phyloP scores from a whole-genome alignment of 2,329 filamentous ascomycete species.

The Colletotrichum sp. region DNA sequence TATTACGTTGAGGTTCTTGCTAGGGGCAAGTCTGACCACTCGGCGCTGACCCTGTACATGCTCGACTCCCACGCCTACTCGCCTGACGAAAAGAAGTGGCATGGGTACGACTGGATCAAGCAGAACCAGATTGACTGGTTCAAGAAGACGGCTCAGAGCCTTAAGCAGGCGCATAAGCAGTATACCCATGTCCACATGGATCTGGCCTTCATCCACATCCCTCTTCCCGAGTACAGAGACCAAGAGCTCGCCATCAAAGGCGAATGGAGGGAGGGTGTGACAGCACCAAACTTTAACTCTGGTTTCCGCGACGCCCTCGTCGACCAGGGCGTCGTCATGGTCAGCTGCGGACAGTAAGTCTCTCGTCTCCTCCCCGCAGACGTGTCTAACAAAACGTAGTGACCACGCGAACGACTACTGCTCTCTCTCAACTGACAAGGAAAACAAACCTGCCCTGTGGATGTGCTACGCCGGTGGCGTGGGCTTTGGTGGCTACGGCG shows the following conservation, averaged over 20 bases:
- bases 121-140: constrained; percentile 96
- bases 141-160: constrained; percentile 72
- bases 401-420: constrained; percentile 99
- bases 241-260: constrained; percentile 67
- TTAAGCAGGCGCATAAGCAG: constrained; percentile 80
- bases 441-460: constrained; percentile 77
- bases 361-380: not conserved
- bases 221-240: constrained; percentile 84
- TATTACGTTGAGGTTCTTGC: constrained; percentile 92
- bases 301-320: constrained; percentile 92
- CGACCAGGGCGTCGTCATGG: constrained; percentile 83
- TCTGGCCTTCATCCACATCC: constrained; percentile 97
- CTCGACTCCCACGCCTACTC: constrained; percentile 93
- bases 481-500: constrained; percentile 94
- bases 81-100: constrained; percentile 84
- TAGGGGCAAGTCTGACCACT: constrained; percentile 79
- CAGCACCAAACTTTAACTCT: constrained; percentile 87
- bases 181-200: constrained; percentile 96
- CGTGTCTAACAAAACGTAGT: constrained; percentile 40
- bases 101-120: constrained; percentile 98
- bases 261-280: constrained; percentile 81
- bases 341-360: constrained; percentile 86
- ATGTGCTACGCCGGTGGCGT: constrained; percentile 97
- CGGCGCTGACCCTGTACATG: constrained; percentile 91
- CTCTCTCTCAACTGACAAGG: constrained; percentile 65